Evolutionary conservation across 306 rosid genomes (phyloP), one percentile per base, ranked within the genome.

Genomic region (Luffa aegyptiaca): DNA sequence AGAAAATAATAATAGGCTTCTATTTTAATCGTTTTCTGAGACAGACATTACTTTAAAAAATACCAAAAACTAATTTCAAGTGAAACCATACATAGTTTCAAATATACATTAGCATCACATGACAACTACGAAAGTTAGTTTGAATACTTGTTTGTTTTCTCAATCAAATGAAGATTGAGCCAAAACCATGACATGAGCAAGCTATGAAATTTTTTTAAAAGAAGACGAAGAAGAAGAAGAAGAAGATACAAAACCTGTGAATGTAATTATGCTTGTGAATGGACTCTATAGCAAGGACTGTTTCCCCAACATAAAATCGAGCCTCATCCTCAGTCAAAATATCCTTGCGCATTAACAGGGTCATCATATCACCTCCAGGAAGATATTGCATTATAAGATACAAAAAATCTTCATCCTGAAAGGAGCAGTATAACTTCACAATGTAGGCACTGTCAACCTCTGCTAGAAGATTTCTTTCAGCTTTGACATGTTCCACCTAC

Each of bases 351-450:
- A 93, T 90, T 72, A 93, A 84, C 78, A 93, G 85, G 0, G 97
- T 91, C 97, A 93, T 93, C 94, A 91, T 87, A 83, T 93, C 97
- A 41, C 97, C 97, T n/a, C 97, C 97, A 48, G 97, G 92, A 74
- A 91, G 93, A 85, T 91, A 93, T 81, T 93, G 94, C 97, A 93
- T 93, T 68, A 93, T 91, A 45, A 93, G 97, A 88, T 93, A 93
- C 82, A 93, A 85, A 86, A 81, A 84, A 14, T 91, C 96, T 3
- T 89, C 97, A 83, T 93, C 97, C 90, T 93, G 97, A 84, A 93
- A 93, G 66, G 97, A 91, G 81, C 96, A 93, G 64, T 93, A 91
- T 48, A 93, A 92, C 89, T 91, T 91, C 75, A 93, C 97, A 62
- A 93, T 91, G 86, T 89, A 91, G 81, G 89, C 80, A 83, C 97